Evolutionary conservation across 345 rosid genomes (phyloP).

Genomic region (Camelina neglecta): DNA sequence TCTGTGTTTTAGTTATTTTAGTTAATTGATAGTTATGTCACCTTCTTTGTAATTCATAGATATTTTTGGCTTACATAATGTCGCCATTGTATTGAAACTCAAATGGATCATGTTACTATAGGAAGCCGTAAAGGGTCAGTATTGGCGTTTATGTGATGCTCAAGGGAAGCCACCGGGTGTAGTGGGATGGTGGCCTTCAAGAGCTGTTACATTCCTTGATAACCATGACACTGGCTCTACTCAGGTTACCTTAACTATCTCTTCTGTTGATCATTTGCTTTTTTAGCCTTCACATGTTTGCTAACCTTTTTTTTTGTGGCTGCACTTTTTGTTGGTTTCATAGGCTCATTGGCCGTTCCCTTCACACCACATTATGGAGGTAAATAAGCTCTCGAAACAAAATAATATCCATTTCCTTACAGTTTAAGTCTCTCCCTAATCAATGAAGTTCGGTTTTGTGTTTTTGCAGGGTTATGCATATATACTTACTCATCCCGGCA

Average conservation of each 20-base stretch:
- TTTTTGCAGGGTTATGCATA: slow-evolving; percentile 79
- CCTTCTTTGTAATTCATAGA: neutral
- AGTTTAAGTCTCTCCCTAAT: neutral
- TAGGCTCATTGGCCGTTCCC: slow-evolving; percentile 96
- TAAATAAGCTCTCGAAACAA: slow-evolving; percentile 32
- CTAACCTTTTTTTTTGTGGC: slow-evolving; percentile 4
- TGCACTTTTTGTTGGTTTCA: slow-evolving; percentile 29
- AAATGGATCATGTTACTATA: slow-evolving; percentile 29
- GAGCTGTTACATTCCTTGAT: slow-evolving; percentile 87
- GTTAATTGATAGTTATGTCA: no score
- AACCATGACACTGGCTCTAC: slow-evolving; percentile 97
- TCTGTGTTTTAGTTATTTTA: no score
- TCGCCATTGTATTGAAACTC: neutral
- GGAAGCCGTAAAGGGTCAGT: slow-evolving; percentile 93
- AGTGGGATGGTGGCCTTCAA: slow-evolving; percentile 97
- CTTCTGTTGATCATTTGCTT: neutral
- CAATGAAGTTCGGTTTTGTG: slow-evolving; percentile 7
- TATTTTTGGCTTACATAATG: neutral
- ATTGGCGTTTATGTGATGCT: slow-evolving; percentile 79
- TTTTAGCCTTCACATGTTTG: slow-evolving; percentile 21
- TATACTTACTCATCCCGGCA: slow-evolving; percentile 90
- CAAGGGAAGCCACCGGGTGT: slow-evolving; percentile 94
- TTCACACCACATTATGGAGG: slow-evolving; percentile 81
- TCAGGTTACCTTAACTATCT: slow-evolving; percentile 52
- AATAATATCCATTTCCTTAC: neutral